Evolutionary conservation across 2,329 filamentous ascomycete species (phyloP).

Genomic region (Botrytis porri): DNA sequence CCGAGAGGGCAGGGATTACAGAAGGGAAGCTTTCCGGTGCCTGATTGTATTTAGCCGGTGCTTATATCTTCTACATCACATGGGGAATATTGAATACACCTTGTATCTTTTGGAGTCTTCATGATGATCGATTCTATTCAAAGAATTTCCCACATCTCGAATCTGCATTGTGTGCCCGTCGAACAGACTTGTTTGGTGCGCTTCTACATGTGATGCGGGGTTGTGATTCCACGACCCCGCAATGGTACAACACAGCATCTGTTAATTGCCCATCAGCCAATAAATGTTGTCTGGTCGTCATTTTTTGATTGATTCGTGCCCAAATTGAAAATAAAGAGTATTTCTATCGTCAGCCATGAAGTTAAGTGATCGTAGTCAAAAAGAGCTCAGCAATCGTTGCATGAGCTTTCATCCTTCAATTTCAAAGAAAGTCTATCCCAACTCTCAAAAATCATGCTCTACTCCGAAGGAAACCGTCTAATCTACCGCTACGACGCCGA

Average conservation of each 20-base stretch:
- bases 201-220: constrained; percentile 5
- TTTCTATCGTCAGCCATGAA: neutral
- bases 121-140: constrained; percentile 4
- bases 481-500: constrained; percentile 44
- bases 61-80: neutral
- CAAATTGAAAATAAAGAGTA: neutral
- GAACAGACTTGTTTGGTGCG: constrained; percentile 8
- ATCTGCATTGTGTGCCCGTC: neutral
- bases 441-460: constrained; percentile 27
- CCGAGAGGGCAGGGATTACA: neutral
- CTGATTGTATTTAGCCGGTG: neutral
- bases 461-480: constrained; percentile 31
- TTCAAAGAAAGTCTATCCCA: neutral
- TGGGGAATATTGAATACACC: neutral
- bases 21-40: neutral
- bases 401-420: neutral
- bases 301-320: neutral
- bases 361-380: neutral
- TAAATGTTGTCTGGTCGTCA: neutral
- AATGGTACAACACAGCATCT: neutral
- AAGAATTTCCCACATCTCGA: neutral
- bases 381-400: neutral
- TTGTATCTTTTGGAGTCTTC: neutral
- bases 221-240: constrained; percentile 3
- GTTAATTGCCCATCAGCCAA: neutral